A percentile compares a stretch with the other conserved stretches of the same genome.
Conservation (phyloP, 352 stramenopile genomes). For the Globisporangium iwayamae region DNA sequence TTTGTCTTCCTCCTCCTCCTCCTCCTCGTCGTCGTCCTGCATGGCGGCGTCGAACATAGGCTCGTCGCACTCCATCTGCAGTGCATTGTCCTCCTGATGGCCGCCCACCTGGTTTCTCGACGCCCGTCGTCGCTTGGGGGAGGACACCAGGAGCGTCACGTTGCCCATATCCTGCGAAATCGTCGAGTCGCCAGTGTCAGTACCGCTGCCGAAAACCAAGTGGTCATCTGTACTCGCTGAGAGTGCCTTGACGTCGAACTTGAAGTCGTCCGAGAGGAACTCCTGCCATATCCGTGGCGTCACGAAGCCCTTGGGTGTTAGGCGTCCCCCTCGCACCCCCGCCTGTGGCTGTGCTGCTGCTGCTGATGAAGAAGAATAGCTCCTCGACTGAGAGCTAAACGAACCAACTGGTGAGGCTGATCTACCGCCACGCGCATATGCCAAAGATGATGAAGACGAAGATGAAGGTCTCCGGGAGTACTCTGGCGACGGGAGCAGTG, state of each 20-base stretch:
- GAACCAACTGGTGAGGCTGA: not conserved
- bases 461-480: slow-evolving; percentile 4
- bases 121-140: not conserved
- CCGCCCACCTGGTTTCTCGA: not conserved
- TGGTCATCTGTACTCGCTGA: not conserved
- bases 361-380: slow-evolving; percentile 19
- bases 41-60: slow-evolving; percentile 7
- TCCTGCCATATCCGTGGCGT: slow-evolving; percentile 69
- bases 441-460: not conserved
- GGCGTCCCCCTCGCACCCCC: slow-evolving; percentile 14
- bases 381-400: not conserved
- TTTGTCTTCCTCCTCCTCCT: slow-evolving; percentile 5
- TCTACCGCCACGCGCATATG: slow-evolving; percentile 18
- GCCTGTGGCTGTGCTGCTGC: not conserved
- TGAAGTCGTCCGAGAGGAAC: slow-evolving; percentile 71
- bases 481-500: slow-evolving; percentile 10
- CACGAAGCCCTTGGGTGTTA: slow-evolving; percentile 1
- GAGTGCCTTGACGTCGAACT: slow-evolving; percentile 37
- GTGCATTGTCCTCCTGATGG: not conserved
- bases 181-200: slow-evolving; percentile 6
- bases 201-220: not conserved
- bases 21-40: not conserved
- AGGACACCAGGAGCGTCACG: slow-evolving; percentile 5
- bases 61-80: slow-evolving; percentile 11
- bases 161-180: slow-evolving; percentile 16